phyloP scores from a whole-genome alignment of 2,329 filamentous ascomycete species.

The Phialophora tarda region DNA sequence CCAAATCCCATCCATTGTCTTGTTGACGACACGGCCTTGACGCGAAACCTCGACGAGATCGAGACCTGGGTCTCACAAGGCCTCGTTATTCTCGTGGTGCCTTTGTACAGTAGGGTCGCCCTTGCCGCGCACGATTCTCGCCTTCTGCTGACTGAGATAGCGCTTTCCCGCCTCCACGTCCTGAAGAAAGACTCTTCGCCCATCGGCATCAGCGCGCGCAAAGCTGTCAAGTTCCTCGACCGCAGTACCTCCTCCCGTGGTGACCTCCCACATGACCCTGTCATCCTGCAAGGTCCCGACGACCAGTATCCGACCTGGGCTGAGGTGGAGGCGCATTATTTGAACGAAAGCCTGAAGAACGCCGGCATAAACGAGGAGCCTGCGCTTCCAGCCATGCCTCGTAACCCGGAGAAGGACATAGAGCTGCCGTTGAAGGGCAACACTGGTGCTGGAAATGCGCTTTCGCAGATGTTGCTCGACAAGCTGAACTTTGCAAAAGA shows the following conservation, averaged over 20 bases:
- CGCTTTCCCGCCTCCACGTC: constrained; percentile 54
- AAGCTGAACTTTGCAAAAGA: constrained; percentile 56
- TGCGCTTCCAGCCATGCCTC: constrained; percentile 14
- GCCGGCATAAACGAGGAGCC: constrained; percentile 25
- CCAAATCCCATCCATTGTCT: constrained; percentile 59
- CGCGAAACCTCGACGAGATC: constrained; percentile 59
- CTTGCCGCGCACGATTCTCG: constrained; percentile 10
- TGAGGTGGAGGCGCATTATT: constrained; percentile 52
- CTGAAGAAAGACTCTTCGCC: constrained; percentile 54
- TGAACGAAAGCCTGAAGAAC: constrained; percentile 47
- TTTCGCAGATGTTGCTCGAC: constrained; percentile 56
- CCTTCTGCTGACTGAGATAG: constrained; percentile 41
- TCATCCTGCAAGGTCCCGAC: constrained; percentile 56
- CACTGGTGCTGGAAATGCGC: constrained; percentile 42
- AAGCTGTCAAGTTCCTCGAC: constrained; percentile 59
- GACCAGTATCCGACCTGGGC: constrained; percentile 56
- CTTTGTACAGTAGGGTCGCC: constrained; percentile 55
- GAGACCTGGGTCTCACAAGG: constrained; percentile 59
- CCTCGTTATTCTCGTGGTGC: constrained; percentile 57
- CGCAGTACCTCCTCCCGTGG: constrained; percentile 56
- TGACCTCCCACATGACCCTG: constrained; percentile 49
- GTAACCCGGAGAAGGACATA: constrained; percentile 25
- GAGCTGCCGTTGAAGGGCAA: constrained; percentile 37
- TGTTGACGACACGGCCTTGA: constrained; percentile 59
- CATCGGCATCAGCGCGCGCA: constrained; percentile 57